Percentiles rank a stretch among this genome's conserved stretches.
phyloP scores from a whole-genome alignment of 345 rosid genomes.

The Lumnitzera littorea region DNA sequence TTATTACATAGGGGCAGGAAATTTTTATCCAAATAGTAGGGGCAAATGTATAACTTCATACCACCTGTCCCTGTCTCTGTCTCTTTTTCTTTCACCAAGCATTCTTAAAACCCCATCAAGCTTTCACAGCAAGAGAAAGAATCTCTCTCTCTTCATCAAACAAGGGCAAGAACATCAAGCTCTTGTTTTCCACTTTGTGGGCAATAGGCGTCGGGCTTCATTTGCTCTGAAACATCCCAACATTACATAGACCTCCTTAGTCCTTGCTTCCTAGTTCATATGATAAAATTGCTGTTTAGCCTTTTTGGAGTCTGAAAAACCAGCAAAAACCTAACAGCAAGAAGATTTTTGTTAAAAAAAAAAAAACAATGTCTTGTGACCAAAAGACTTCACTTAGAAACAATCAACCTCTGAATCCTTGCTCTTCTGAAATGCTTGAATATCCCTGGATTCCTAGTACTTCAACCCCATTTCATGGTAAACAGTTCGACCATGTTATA shows the following conservation, averaged over 20 bases:
- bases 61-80: too few relatives aligned
- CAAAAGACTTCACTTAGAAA: background rate
- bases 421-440: constrained; percentile 21
- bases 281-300: background rate
- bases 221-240: constrained; percentile 6
- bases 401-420: constrained; percentile 18
- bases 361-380: background rate
- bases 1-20: too few relatives aligned
- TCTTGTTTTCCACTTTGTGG: background rate
- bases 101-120: background rate
- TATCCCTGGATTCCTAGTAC: constrained; percentile 33
- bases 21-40: too few relatives aligned
- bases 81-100: too few relatives aligned
- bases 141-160: background rate
- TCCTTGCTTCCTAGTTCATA: background rate
- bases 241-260: constrained; percentile 11
- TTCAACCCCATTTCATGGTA: constrained; percentile 29
- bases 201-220: constrained; percentile 8
- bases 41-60: too few relatives aligned
- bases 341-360: too few relatives aligned
- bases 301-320: background rate
- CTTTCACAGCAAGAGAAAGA: background rate
- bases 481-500: background rate
- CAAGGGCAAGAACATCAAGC: background rate
- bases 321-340: background rate